Evolutionary conservation across 176 grass and related monocot species (phyloP), one percentile per base, ranked within the genome.

Genomic region (Rhynchospora breviuscula): DNA sequence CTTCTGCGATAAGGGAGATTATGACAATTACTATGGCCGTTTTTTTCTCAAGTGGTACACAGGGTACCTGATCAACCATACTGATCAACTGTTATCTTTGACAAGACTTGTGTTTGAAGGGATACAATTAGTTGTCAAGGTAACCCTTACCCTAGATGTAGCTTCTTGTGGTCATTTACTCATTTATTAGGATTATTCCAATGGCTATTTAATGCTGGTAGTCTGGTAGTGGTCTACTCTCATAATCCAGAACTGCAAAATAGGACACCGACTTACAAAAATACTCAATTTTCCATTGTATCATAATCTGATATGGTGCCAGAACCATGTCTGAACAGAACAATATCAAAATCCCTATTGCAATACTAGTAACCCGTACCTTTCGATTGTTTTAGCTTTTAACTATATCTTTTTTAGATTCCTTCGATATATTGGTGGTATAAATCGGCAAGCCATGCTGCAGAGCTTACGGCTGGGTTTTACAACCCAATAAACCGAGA

Each of bases 11-110:
- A 93, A 91, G 82, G 95, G 92, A 70, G 92, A 93, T 82, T 98
- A 98, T 80, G 84, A 94, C 85, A 93, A 89, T 80, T 92, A 93
- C 75, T 98, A 98, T 46, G 92, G 90, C 19, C 90, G 90, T 2
- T 98, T 98, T 87, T 98, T 98, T 35, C 95, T 98, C 79, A 91
- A 93, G 71, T 98, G 95, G 95, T 98, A 94, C 85, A 90, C 95
- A 64, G 87, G 81, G 79, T 61, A 90, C 72, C 90, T 98, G 4
- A 81, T 94, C 43, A 89, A 91, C 74, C 92, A 94, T 90, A 89
- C 85, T 57, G 95, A 98, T 79, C 89, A 94, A 31, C 75, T 98
- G 77, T 83, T 98, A 61, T 94, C 90, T 17, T 89, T 98, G 84
- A 86, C 95, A 84, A 87, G 85, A 51, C 95, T 98, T 83, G 92